phyloP scores from a whole-genome alignment of 176 grass and related monocot species.

The Ampelocalamus luodianensis region DNA sequence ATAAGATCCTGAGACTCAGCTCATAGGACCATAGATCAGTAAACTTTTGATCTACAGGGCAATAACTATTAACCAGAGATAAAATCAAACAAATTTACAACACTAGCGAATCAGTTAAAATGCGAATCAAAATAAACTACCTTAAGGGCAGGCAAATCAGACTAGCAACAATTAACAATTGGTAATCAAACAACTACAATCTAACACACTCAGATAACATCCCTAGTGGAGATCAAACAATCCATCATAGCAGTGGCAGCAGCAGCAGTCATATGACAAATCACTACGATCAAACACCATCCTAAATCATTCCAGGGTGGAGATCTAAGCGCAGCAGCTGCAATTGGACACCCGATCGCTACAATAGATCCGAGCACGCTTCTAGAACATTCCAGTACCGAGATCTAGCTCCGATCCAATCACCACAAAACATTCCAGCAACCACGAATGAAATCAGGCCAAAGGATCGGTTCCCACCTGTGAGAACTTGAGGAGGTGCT shows the following conservation, averaged over 20 bases:
- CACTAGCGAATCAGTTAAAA: not conserved
- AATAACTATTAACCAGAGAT: not conserved
- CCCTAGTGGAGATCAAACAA: not conserved
- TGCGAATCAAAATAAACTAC: not conserved
- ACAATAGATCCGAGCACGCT: not conserved
- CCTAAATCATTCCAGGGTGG: not conserved
- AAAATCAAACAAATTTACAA: not conserved
- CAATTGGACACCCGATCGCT: not conserved
- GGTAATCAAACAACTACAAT: not conserved
- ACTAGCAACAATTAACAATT: not conserved
- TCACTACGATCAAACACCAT: not conserved
- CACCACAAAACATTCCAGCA: not conserved
- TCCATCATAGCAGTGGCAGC: not conserved
- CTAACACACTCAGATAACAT: not conserved
- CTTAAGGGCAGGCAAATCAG: not conserved
- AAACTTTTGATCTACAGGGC: not conserved
- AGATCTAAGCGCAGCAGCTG: not conserved
- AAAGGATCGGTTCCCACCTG: constrained; percentile 43
- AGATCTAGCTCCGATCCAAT: not conserved
- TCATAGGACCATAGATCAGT: not conserved
- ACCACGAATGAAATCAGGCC: not conserved
- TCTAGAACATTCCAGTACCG: not conserved
- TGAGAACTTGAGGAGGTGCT: constrained; percentile 68
- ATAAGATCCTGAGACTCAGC: not conserved
- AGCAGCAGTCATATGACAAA: not conserved